Conservation (phyloP, 1,139 yeast species). For the Magnusiomyces starmeri region DNA sequence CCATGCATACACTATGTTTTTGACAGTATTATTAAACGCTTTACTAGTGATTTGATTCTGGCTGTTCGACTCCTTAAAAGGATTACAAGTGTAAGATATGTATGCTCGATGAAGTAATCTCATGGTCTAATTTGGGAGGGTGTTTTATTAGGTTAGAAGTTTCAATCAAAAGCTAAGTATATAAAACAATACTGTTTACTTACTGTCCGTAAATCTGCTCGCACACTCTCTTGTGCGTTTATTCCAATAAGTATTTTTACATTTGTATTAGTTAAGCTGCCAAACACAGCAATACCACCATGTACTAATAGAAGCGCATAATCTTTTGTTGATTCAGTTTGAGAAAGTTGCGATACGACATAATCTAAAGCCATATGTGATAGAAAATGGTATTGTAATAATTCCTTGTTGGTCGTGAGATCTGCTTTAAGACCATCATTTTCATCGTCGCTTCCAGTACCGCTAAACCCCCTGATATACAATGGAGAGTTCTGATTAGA, state of each 20-base stretch:
- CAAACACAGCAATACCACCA: constrained; percentile 39
- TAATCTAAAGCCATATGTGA: constrained; percentile 41
- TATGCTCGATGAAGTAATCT: constrained; percentile 33
- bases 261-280: constrained; percentile 36
- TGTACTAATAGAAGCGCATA: constrained; percentile 35
- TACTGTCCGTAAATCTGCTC: constrained; percentile 26
- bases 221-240: constrained; percentile 28
- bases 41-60: constrained; percentile 25
- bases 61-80: constrained; percentile 30
- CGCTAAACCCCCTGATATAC: constrained; percentile 24
- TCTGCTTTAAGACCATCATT: constrained; percentile 11
- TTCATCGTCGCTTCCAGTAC: constrained; percentile 1
- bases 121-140: constrained; percentile 31
- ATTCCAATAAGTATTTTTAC: constrained; percentile 36
- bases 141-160: neutral
- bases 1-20: constrained; percentile 24
- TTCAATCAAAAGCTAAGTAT: neutral
- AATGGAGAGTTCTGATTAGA: constrained; percentile 27
- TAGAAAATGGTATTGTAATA: constrained; percentile 33
- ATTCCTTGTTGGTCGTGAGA: constrained; percentile 16
- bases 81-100: constrained; percentile 35
- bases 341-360: constrained; percentile 27
- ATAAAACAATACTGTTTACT: constrained; percentile 11
- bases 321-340: constrained; percentile 27
- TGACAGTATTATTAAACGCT: constrained; percentile 26